These are phyloP conservation scores for Aurantiochytrium sp. DNA, from an alignment of 108 stramenopile species.

Conservation along the genomic window DNA sequence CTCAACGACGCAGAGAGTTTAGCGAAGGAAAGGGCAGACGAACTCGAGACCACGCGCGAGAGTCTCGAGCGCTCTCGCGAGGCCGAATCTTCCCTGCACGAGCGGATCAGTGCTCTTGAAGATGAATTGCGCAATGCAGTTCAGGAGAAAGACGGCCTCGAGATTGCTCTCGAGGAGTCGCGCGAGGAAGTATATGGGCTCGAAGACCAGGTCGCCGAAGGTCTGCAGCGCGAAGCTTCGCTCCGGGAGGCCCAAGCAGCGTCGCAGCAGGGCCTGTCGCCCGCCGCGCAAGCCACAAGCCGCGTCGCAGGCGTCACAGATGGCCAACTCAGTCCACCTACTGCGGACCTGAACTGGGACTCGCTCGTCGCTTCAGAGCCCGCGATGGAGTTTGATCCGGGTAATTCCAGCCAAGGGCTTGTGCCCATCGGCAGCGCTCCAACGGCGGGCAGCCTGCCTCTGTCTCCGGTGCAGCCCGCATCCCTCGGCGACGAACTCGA, in stretches of 20 bases:
- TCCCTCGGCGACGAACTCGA: too few species aligned
- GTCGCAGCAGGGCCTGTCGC: too few species aligned
- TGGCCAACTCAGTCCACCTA: not conserved
- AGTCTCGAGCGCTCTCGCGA: not conserved
- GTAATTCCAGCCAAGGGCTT: too few species aligned
- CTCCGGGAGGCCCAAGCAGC: too few species aligned
- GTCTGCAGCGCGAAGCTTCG: not conserved
- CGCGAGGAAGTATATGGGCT: not conserved
- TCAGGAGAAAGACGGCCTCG: not conserved
- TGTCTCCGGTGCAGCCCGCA: too few species aligned
- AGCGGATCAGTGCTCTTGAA: not conserved
- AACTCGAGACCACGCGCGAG: not conserved
- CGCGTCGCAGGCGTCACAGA: too few species aligned
- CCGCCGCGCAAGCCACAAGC: too few species aligned
- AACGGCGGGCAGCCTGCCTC: too few species aligned
- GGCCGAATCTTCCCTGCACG: not conserved
- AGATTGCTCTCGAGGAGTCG: not conserved
- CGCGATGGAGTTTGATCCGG: too few species aligned
- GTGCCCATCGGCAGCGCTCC: too few species aligned
- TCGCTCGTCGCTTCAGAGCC: not conserved
- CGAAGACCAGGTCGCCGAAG: not conserved
- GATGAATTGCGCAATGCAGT: not conserved
- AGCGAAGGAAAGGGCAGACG: not conserved
- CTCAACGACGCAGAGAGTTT: not conserved
- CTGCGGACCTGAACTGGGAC: not conserved